phyloP scores from a whole-genome alignment of 169 alveolate species.

The Miamiensis avidus region DNA sequence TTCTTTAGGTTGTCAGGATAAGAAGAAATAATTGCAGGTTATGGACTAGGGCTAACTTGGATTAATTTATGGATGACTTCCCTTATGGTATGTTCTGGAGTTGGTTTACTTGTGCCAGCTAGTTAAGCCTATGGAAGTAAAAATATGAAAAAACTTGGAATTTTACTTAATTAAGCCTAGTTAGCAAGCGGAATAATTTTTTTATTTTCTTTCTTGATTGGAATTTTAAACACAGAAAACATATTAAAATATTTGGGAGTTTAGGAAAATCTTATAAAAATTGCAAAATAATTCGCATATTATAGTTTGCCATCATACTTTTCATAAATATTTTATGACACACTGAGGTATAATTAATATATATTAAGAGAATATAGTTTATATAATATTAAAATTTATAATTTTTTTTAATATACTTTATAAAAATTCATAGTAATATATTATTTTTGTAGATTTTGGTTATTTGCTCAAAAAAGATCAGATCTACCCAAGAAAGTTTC shows the following conservation, averaged over 20 bases:
- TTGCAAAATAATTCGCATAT: neutral
- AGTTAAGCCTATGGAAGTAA: neutral
- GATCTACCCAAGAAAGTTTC: neutral
- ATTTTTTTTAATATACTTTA: no score
- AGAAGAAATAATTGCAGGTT: neutral
- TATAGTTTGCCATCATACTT: neutral
- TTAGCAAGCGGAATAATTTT: no score
- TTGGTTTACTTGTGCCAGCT: neutral
- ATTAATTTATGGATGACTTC: neutral
- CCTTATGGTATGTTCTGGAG: neutral
- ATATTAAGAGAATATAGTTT: no score
- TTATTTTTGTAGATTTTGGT: neutral
- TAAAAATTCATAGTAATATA: neutral
- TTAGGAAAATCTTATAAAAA: neutral
- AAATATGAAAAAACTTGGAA: neutral
- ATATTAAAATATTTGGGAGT: neutral
- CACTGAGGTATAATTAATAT: no score
- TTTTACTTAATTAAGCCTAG: neutral
- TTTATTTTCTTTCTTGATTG: neutral
- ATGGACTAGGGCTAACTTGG: neutral
- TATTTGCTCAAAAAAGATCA: neutral
- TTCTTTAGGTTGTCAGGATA: neutral
- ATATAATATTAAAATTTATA: no score
- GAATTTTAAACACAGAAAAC: neutral
- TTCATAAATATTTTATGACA: neutral